These are phyloP conservation scores for Leucosporidium creatinivorum DNA, from an alignment of 768 basidiomycete species.

Conservation along the genomic window DNA sequence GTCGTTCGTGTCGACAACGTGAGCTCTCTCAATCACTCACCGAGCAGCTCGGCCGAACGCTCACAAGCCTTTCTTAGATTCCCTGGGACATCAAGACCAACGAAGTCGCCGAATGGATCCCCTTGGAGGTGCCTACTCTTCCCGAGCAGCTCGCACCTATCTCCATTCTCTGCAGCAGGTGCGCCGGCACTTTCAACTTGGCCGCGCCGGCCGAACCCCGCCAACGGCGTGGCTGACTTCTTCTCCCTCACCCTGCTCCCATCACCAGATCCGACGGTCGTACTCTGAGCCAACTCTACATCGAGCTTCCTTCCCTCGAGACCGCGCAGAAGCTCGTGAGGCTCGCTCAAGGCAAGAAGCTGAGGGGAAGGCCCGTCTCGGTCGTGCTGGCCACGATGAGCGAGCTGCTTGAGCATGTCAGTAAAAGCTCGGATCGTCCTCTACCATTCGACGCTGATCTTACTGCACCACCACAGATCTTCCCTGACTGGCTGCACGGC, in stretches of 20 bases:
- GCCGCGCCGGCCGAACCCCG: no score
- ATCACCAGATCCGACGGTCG: neutral
- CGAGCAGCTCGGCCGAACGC: neutral
- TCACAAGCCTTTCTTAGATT: neutral
- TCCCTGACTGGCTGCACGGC: neutral
- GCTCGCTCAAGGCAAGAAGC: neutral
- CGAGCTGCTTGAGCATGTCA: neutral
- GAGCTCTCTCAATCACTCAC: neutral
- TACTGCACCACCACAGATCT: neutral
- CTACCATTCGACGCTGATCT: neutral
- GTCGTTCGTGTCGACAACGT: conserved; percentile 15
- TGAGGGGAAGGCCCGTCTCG: conserved; percentile 2
- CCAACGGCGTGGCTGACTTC: no score
- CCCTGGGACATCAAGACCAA: conserved; percentile 1
- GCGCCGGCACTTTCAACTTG: neutral
- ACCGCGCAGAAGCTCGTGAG: conserved; percentile 1
- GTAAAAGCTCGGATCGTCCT: neutral
- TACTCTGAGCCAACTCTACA: neutral
- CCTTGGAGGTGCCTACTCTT: neutral
- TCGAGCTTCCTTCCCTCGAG: neutral
- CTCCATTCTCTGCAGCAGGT: conserved; percentile 9
- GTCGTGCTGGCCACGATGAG: conserved; percentile 4
- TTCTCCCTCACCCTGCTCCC: no score
- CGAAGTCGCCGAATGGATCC: neutral
- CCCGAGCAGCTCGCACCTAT: neutral